Conservation (phyloP, 495 filamentous ascomycete species). For the Letharia lupina region DNA sequence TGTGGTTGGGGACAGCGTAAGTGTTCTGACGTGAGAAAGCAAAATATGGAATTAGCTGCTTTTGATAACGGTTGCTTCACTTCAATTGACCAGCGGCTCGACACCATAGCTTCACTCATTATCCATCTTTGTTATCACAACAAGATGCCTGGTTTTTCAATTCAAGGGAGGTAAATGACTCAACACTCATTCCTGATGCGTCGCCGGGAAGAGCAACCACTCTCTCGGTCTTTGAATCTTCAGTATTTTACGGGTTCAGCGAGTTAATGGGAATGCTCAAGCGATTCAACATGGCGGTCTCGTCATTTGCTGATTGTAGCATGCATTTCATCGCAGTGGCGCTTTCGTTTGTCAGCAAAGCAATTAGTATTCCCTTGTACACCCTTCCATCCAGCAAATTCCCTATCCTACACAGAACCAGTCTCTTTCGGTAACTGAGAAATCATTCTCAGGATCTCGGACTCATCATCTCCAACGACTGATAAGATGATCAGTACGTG, state of each 20-base stretch:
- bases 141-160: not conserved
- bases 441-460: conserved; percentile 75
- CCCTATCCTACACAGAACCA: conserved; percentile 15
- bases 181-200: not conserved
- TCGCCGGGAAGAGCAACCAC: not conserved
- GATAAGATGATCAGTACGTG: conserved; percentile 25
- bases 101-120: not conserved
- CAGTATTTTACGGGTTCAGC: not conserved
- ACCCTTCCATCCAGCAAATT: conserved; percentile 8
- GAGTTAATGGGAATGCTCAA: not conserved
- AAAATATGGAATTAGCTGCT: not conserved
- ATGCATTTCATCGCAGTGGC: not conserved
- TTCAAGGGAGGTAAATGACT: not conserved
- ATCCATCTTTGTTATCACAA: not conserved
- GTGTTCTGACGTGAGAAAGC: not conserved
- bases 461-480: conserved; percentile 61
- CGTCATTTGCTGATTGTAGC: not conserved
- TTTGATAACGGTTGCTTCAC: not conserved
- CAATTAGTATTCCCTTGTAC: conserved; percentile 2
- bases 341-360: conserved; percentile 3
- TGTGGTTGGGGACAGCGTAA: not conserved
- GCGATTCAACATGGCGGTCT: not conserved
- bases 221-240: not conserved
- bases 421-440: conserved; percentile 47
- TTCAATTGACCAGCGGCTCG: not conserved